Conservation (phyloP, 106 monocot species). For the Apostasia ramifera region DNA sequence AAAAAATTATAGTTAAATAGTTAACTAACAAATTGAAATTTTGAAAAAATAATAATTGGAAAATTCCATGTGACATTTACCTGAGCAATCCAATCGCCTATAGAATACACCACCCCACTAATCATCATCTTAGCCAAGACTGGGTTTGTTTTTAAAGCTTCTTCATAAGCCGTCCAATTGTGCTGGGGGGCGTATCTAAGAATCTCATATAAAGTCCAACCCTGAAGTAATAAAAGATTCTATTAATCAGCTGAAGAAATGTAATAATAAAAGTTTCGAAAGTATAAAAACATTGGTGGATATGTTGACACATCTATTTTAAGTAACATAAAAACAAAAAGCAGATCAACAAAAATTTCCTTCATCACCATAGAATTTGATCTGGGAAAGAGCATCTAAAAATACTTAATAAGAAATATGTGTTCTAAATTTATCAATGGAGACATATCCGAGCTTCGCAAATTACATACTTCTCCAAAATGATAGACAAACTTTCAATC, state of each 20-base stretch:
- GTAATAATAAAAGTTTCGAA: not conserved
- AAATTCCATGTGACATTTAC: slow-evolving; percentile 20
- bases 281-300: no score
- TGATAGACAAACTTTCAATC: no score
- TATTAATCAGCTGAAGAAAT: not conserved
- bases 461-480: no score
- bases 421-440: no score
- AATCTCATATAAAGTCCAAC: slow-evolving; percentile 93
- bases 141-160: slow-evolving; percentile 85
- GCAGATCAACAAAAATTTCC: no score
- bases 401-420: no score
- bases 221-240: slow-evolving; percentile 35
- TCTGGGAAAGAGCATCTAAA: no score
- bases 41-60: not conserved
- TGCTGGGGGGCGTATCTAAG: slow-evolving; percentile 83
- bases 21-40: not conserved
- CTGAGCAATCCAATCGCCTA: slow-evolving; percentile 99
- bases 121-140: slow-evolving; percentile 99
- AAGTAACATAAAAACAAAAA: no score
- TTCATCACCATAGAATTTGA: no score
- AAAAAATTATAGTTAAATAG: not conserved
- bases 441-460: no score
- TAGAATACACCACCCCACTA: slow-evolving; percentile 85
- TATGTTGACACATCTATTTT: no score
- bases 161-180: slow-evolving; percentile 95